Base-by-base conservation (phyloP, 495 filamentous ascomycete genomes). In the Aspergillus homomorphus region DNA sequence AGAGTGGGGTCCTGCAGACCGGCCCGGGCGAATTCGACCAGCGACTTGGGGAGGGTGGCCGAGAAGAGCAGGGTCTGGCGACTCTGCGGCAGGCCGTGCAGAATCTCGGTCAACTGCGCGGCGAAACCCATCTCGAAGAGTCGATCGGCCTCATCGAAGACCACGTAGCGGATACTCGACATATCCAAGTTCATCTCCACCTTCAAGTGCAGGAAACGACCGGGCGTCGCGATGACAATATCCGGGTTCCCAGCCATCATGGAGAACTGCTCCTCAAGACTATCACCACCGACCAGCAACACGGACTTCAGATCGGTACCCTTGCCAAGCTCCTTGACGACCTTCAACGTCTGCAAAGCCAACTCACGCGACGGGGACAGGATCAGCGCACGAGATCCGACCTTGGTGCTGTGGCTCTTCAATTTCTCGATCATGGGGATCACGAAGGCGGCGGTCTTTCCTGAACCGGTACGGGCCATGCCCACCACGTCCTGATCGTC, bases 101-200 rank as follows among this genome's bases (percentile, higher is more conserved):
- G 73, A 80, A 98, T 97, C 72, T 98, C 95, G 2, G 87, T 88
- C 48, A 98, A 79, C 68, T 98, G 95, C 7, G 88, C 84, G 18
- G 90, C 90, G 70, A 98, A 98, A 59, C 94, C 94, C 91, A 97
- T 96, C 73, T 98, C 94, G 73, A 98, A 98, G 2, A 98, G 78
- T 49, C 94, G 81, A 78, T 98, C 94, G 15, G 94, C 94, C 68
- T 98, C 94, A 70, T 98, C 94, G 48, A 98, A 98, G 28, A 98
- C 94, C 23, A 95, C 89, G 66, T 97, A 98, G 46, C 82, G 78
- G 52, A 97, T 85, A 12, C 89, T 93, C 3, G 86, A 89, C 28
- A 98, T 76, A 66, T 96, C 88, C 52, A 98, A 77, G 26, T 82
- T 77, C 94, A 96, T 96, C 69, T 98, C 94, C 9, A 97, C 93